Percentiles rank a stretch among this genome's conserved stretches.
phyloP scores from a whole-genome alignment of 108 stramenopile species.

The Ochromonas danica region DNA sequence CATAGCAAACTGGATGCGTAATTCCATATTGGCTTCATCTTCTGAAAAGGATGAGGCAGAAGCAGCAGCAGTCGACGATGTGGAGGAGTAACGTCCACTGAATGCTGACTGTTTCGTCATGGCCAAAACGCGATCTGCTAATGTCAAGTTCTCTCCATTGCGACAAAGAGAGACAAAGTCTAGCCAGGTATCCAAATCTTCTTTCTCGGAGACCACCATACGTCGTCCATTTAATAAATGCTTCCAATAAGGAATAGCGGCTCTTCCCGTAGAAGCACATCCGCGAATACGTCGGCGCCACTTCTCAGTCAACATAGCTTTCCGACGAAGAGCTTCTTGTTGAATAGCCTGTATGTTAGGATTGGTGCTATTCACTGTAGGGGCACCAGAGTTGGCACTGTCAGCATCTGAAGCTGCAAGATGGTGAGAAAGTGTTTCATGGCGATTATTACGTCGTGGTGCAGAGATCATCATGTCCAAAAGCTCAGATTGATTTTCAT shows the following conservation, averaged over 20 bases:
- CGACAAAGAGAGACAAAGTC: conserved; percentile 83
- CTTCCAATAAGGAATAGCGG: conserved; percentile 30
- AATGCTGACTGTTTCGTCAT: background rate
- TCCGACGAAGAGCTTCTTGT: conserved; percentile 52
- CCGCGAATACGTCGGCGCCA: conserved; percentile 46
- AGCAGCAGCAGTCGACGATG: background rate
- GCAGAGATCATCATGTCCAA: too few species aligned
- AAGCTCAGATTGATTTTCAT: too few species aligned
- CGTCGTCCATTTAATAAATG: conserved; percentile 80
- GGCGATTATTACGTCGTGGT: background rate
- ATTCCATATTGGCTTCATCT: background rate
- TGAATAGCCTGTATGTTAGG: background rate
- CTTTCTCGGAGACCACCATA: conserved; percentile 73
- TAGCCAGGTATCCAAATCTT: conserved; percentile 87
- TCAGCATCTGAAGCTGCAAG: conserved; percentile 31
- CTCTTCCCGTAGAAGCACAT: conserved; percentile 36
- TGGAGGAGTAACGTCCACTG: background rate
- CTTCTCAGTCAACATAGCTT: conserved; percentile 39
- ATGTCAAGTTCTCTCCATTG: conserved; percentile 71
- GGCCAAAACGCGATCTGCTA: conserved; percentile 73
- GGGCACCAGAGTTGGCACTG: conserved; percentile 53
- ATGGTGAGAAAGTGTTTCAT: background rate
- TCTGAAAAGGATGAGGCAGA: background rate
- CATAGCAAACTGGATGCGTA: background rate
- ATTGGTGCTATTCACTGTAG: conserved; percentile 56